These are phyloP conservation scores for Drosera spatulata DNA, from an alignment of 179 eudicot species.

Conservation along the genomic window DNA sequence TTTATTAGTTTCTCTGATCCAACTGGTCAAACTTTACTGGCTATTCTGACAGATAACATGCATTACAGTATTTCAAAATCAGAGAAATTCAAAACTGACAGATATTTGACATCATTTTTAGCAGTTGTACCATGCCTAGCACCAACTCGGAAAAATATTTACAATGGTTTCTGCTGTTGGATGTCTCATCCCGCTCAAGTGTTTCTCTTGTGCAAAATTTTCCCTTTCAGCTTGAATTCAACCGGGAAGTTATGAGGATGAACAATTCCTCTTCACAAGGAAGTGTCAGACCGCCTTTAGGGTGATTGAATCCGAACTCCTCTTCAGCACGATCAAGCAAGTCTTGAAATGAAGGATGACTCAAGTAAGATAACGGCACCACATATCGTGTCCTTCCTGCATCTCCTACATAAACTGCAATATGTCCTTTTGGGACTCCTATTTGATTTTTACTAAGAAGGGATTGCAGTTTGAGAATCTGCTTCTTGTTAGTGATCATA, in stretches of 20 bases:
- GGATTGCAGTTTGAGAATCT: slow-evolving; percentile 18
- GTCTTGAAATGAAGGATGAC: slow-evolving; percentile 1
- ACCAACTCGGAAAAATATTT: too few species aligned
- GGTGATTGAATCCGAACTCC: slow-evolving; percentile 22
- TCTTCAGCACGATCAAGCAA: slow-evolving; percentile 8
- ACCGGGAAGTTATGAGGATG: slow-evolving; percentile 1
- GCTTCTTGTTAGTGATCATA: slow-evolving; percentile 23
- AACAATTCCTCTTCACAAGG: slow-evolving; percentile 8
- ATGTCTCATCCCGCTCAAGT: too few species aligned
- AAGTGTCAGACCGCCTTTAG: slow-evolving; percentile 12
- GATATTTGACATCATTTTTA: too few species aligned
- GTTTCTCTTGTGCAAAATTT: too few species aligned
- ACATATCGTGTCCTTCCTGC: background rate
- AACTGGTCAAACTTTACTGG: too few species aligned
- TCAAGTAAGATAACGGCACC: slow-evolving; percentile 8
- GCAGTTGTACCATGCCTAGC: too few species aligned
- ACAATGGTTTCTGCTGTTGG: too few species aligned
- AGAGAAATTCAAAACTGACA: too few species aligned
- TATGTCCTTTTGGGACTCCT: slow-evolving; percentile 22
- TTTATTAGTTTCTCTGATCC: too few species aligned
- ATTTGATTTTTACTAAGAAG: slow-evolving; percentile 9
- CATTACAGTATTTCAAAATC: too few species aligned
- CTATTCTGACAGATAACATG: too few species aligned
- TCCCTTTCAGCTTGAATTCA: background rate
- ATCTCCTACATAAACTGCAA: slow-evolving; percentile 6